Base-by-base conservation (phyloP, 305 asterid species). In the Andrographis paniculata region DNA sequence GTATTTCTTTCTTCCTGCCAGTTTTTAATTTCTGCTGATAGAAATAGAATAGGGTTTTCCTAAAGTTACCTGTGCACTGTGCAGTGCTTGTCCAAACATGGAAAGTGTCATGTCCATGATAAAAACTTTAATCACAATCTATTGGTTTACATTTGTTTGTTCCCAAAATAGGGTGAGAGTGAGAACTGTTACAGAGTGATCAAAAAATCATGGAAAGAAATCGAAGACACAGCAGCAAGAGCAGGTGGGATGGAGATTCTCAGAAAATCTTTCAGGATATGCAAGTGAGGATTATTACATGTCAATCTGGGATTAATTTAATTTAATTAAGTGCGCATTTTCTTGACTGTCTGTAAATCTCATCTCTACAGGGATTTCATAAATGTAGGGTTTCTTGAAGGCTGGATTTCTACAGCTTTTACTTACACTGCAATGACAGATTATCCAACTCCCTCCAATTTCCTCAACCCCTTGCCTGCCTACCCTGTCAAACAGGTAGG, bases 401-500 rank as follows among this genome's bases (percentile, higher is more conserved):
- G 47, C 59, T 87, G 97, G 97, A 63, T 87, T 14, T 13, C 42
- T 0, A 72, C 84, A 20, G 95, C 95, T 10, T 77, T 15, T 36
- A 31, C 59, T 39, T 87, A 84, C 64, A 70, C 88, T 6, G 92
- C 94, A 55, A 87, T 87, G 97, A 84, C 95, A n/a, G 97, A 87
- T 69, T 87, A 87, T 67, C 95, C 97, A 55, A 87, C 82, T 37
- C 79, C 86, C 19, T 36, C 82, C 40, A 79, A 81, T 63, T 87
- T 87, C 53, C 88, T 87, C 27, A 74, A 73, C 55, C 95, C 94
- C n/a, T 51, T 87, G 70, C 97, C 97, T 33, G 84, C 95, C 9
- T 59, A 66, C 63, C 97, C 97, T 9, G 56, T 87, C 55, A 81
- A 81, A 58, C 74, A 84, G 93, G 97, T 87, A 70, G 16, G 12